These are phyloP conservation scores for Pichia sp. DNA, from an alignment of 1,139 yeast species.

Conservation along the genomic window DNA sequence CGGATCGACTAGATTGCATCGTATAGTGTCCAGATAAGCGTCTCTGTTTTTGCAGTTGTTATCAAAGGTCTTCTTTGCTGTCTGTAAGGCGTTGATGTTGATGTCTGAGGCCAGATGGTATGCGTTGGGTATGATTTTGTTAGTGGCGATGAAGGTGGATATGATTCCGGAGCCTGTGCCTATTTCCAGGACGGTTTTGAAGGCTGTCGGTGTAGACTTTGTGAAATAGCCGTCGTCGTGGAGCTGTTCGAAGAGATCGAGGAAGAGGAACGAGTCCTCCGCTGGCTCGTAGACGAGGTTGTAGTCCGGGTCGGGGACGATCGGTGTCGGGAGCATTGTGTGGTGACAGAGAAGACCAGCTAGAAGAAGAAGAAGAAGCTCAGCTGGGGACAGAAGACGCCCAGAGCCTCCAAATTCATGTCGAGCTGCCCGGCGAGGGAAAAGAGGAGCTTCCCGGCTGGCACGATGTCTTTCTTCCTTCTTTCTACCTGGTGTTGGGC, in stretches of 20 bases:
- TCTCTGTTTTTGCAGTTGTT: conserved; percentile 37
- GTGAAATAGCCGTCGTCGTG: conserved; percentile 33
- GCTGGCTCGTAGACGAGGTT: conserved; percentile 84
- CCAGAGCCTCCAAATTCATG: too few relatives aligned
- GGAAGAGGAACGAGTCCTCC: conserved; percentile 81
- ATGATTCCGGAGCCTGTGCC: conserved; percentile 94
- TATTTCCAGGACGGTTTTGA: conserved; percentile 64
- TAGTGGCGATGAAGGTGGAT: conserved; percentile 61
- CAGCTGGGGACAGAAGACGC: too few relatives aligned
- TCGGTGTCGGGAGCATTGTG: conserved; percentile 61
- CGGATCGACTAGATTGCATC: conserved; percentile 55
- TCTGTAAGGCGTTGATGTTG: conserved; percentile 70
- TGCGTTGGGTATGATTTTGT: conserved; percentile 48
- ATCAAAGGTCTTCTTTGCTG: conserved; percentile 50
- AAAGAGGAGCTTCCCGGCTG: too few relatives aligned
- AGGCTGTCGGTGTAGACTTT: conserved; percentile 39
- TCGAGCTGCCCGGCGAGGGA: too few relatives aligned
- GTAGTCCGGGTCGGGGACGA: conserved; percentile 42
- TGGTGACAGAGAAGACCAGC: too few relatives aligned
- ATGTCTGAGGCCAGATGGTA: conserved; percentile 71
- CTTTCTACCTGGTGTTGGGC: too few relatives aligned
- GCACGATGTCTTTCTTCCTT: too few relatives aligned
- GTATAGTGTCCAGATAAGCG: conserved; percentile 50
- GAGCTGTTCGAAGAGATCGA: conserved; percentile 79
- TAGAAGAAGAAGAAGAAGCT: too few relatives aligned